These are phyloP conservation scores for Biscogniauxia sp. DNA, from an alignment of 2,329 filamentous ascomycete genomes.

Conservation along the genomic window DNA sequence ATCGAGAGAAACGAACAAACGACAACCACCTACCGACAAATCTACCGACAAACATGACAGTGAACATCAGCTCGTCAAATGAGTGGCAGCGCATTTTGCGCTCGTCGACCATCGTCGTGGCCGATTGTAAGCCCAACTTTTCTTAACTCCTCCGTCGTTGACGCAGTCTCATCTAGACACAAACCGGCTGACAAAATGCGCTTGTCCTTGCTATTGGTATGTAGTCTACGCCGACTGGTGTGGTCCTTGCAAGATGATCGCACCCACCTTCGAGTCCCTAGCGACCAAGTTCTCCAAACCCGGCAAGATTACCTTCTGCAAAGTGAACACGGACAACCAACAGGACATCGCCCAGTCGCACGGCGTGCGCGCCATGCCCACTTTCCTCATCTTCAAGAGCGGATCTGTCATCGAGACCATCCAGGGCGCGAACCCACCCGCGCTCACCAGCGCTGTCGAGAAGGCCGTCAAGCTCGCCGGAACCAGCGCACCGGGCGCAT, in stretches of 20 bases:
- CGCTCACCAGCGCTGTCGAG: conserved; percentile 73
- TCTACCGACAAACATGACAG: conserved; percentile 37
- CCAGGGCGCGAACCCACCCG: conserved; percentile 74
- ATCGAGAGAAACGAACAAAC: no score
- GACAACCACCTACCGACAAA: background rate
- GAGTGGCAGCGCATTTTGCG: conserved; percentile 73
- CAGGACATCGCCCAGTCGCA: conserved; percentile 73
- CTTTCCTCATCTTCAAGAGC: conserved; percentile 86
- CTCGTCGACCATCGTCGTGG: conserved; percentile 75
- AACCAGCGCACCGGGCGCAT: conserved; percentile 41
- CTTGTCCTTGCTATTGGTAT: conserved; percentile 4
- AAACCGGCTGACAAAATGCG: conserved; percentile 27
- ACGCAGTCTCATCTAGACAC: conserved; percentile 14
- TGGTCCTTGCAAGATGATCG: conserved; percentile 88
- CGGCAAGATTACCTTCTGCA: conserved; percentile 82
- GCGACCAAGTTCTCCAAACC: conserved; percentile 76
- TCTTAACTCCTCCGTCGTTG: background rate
- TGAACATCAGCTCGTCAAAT: conserved; percentile 61
- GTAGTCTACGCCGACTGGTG: conserved; percentile 95
- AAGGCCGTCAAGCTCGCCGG: conserved; percentile 57
- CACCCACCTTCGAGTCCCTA: conserved; percentile 83
- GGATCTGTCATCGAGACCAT: conserved; percentile 72
- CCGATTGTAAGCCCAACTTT: conserved; percentile 71
- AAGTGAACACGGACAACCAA: conserved; percentile 87
- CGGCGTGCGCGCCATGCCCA: conserved; percentile 84